A percentile compares a stretch with the other conserved stretches of the same genome.
phyloP scores from a whole-genome alignment of 2,329 filamentous ascomycete genomes.

The Ophiostoma sp. region DNA sequence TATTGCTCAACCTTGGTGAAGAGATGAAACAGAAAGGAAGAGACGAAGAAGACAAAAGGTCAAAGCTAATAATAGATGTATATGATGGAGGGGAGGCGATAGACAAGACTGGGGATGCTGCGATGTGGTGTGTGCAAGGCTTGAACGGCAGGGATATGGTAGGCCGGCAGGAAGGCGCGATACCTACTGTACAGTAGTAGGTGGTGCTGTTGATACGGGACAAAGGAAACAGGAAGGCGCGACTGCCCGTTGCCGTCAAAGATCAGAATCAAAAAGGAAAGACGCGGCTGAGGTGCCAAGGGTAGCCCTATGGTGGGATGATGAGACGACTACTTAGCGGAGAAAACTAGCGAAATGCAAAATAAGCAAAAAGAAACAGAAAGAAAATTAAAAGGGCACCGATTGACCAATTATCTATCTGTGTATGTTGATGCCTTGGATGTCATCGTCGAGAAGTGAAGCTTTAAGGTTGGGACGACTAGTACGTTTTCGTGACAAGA shows the following conservation, averaged over 20 bases:
- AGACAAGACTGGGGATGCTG: not conserved
- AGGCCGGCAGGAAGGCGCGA: not conserved
- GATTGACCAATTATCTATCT: not conserved
- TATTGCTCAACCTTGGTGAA: not conserved
- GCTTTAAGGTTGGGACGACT: not conserved
- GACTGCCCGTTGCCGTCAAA: not conserved
- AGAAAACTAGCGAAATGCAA: not conserved
- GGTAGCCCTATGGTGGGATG: not conserved
- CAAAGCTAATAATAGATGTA: not conserved
- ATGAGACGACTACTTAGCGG: not conserved
- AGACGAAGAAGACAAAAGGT: constrained; percentile 1
- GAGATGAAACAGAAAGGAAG: not conserved
- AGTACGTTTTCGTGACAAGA: not conserved
- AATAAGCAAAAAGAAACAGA: not conserved
- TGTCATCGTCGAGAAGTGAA: not conserved
- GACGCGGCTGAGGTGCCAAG: constrained; percentile 1
- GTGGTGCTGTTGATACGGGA: not conserved
- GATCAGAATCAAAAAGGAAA: not conserved
- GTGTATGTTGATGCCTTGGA: constrained; percentile 12
- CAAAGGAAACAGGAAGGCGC: not conserved
- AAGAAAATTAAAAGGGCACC: not conserved
- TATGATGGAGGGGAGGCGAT: not conserved
- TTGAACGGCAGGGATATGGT: constrained; percentile 6
- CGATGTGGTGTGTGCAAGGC: not conserved
- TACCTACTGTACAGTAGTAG: not conserved